These are phyloP conservation scores for Sarocladium brachiariae DNA, from an alignment of 2,329 filamentous ascomycete genomes.

Conservation along the genomic window DNA sequence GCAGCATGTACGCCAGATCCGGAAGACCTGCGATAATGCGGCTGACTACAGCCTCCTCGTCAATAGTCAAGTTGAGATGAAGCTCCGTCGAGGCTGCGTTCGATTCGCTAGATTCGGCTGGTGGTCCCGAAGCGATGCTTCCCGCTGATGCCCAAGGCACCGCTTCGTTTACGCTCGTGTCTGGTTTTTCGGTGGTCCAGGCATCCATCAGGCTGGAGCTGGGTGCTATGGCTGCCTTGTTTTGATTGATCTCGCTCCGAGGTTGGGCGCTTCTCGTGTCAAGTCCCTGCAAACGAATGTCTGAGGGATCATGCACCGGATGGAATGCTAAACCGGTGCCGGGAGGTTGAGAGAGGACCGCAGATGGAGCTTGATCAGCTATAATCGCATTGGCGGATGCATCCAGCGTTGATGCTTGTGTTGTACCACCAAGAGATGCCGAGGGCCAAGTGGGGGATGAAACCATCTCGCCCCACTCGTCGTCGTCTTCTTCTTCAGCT, in stretches of 20 bases:
- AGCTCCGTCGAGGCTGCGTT: too few species aligned
- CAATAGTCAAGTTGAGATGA: background rate
- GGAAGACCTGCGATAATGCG: constrained; percentile 32
- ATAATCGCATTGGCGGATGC: background rate
- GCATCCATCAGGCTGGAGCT: background rate
- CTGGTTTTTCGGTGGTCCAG: background rate
- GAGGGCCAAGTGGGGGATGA: constrained; percentile 21
- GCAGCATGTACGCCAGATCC: constrained; percentile 40
- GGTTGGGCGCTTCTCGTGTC: background rate
- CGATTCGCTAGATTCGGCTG: too few species aligned
- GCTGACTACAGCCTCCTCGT: constrained; percentile 24
- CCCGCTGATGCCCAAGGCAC: background rate
- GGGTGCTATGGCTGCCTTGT: background rate
- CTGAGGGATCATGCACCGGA: too few species aligned
- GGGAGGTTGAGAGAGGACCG: background rate
- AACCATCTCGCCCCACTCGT: constrained; percentile 58
- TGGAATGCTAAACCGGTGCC: background rate
- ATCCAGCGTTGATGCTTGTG: background rate
- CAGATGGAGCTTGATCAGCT: background rate
- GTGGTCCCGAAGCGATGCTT: too few species aligned
- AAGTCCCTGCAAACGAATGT: too few species aligned
- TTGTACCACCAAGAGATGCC: background rate
- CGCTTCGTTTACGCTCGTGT: background rate
- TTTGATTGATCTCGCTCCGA: background rate
- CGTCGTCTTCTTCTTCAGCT: constrained; percentile 32